These are phyloP conservation scores for Penicillium polonicum DNA, from an alignment of 2,329 filamentous ascomycete species.

Conservation along the genomic window DNA sequence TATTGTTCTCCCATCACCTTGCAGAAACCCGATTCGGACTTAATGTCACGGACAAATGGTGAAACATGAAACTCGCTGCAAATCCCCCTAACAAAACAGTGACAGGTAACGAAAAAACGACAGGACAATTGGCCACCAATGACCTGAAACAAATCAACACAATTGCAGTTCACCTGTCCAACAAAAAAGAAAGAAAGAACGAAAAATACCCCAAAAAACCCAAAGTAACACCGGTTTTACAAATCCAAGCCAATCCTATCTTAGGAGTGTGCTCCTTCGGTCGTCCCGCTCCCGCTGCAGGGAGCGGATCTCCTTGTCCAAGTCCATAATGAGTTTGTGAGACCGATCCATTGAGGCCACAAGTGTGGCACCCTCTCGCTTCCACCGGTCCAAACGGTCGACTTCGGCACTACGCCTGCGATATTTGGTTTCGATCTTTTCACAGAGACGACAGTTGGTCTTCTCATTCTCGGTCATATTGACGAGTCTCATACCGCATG, in stretches of 20 bases:
- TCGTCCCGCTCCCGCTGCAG: slow-evolving; percentile 58
- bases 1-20: slow-evolving; percentile 21
- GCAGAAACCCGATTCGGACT: slow-evolving; percentile 29
- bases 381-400: slow-evolving; percentile 74
- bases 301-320: slow-evolving; percentile 66
- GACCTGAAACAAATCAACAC: slow-evolving; percentile 16
- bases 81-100: slow-evolving; percentile 22
- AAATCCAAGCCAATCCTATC: slow-evolving; percentile 16
- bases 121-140: slow-evolving; percentile 14
- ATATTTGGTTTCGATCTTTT: slow-evolving; percentile 82
- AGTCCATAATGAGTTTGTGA: slow-evolving; percentile 68
- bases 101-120: slow-evolving; percentile 15
- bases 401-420: slow-evolving; percentile 72
- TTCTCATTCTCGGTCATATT: slow-evolving; percentile 66
- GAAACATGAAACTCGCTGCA: slow-evolving; percentile 31
- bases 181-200: slow-evolving; percentile 8
- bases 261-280: slow-evolving; percentile 34
- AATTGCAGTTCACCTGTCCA: slow-evolving; percentile 14
- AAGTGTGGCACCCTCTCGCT: slow-evolving; percentile 63
- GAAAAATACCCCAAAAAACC: slow-evolving; percentile 7
- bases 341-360: slow-evolving; percentile 65
- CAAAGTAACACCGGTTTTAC: slow-evolving; percentile 12
- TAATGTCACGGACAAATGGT: slow-evolving; percentile 29
- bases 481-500: slow-evolving; percentile 89
- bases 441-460: slow-evolving; percentile 77